Base-by-base conservation (phyloP, 148 eudicot genomes). In the Chenopodium berlandieri region DNA sequence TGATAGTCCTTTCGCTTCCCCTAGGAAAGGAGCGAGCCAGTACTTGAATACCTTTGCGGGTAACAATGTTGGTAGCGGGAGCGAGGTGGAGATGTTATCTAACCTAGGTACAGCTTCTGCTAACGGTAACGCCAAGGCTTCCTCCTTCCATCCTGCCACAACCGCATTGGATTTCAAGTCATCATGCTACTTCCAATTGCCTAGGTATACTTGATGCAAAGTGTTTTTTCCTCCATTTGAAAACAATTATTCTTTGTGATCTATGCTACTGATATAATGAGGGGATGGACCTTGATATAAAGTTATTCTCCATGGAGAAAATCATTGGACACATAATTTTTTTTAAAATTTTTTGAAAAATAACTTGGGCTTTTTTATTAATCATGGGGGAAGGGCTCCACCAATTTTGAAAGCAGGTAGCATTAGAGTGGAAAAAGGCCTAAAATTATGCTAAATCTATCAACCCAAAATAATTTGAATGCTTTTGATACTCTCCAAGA, bases 1-100 rank as follows among this genome's bases (percentile, higher is more conserved):
- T 1, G 98, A 94, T 34, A 94, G 92, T 32, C 97, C 94, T 13
- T 94, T 94, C 68, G 97, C 97, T 20, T 94, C 98, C 13, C 95
- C 97, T 4, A 85, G 82, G 9, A 91, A 89, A 88, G 92, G 94
- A 3, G 83, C 84, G 2, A 82, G 79, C 16, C 84, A 85, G 58
- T 83, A 73, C 74, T 12, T 22, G 79, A 86, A 88, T 0, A 79
- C 88, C 72, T 94, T 91, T 68, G 80, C 88, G 5, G 70, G 75
- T 68, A 73, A 25, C 58, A 27, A 62, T 37, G 66, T 32, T 32
- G 83, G 72, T 23, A 47, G 30, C 63, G 65, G 84, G 22, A 89
- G 76, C 58, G 86, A 73, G 13, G 88, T 78, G 48, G 88, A 84
- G 75, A 71, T 14, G 76, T 20, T 66, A 10, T 75, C 70, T n/a